These are phyloP conservation scores for Artemisia argyi DNA, from an alignment of 129 eudicot genomes.

Conservation along the genomic window DNA sequence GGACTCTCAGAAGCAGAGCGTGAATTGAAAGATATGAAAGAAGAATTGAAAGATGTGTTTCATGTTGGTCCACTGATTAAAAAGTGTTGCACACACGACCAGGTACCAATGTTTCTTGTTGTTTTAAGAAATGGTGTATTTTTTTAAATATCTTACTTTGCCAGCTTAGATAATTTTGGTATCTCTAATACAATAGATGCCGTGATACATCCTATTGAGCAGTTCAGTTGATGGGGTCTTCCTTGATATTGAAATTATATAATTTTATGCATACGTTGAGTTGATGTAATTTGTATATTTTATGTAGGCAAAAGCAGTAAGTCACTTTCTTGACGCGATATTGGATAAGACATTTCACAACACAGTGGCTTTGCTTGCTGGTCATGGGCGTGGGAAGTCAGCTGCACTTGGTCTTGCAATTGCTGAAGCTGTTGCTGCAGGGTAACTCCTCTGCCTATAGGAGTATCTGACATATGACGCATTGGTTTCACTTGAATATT, in stretches of 20 bases:
- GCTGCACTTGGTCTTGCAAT: constrained; percentile 96
- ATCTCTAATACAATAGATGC: too few relatives aligned
- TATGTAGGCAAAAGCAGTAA: constrained; percentile 83
- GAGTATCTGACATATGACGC: not conserved
- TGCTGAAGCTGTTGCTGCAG: constrained; percentile 94
- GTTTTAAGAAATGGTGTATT: too few relatives aligned
- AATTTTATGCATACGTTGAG: not conserved
- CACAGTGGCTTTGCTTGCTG: constrained; percentile 55
- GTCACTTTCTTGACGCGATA: constrained; percentile 25
- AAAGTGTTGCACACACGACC: constrained; percentile 80
- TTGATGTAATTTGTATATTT: constrained; percentile 3
- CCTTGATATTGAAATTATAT: constrained; percentile 10
- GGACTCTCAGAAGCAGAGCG: constrained; percentile 78
- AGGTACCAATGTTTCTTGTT: constrained; percentile 43
- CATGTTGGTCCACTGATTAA: constrained; percentile 80
- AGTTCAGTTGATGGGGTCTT: not conserved
- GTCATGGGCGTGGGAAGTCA: constrained; percentile 97
- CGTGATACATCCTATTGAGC: not conserved
- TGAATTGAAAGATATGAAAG: constrained; percentile 71
- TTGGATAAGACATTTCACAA: not conserved
- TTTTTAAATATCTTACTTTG: too few relatives aligned
- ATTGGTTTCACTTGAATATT: constrained; percentile 8
- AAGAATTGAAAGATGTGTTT: constrained; percentile 66
- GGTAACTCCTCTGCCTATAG: constrained; percentile 39
- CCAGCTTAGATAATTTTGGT: too few relatives aligned